Base-by-base conservation (phyloP, 2,329 filamentous ascomycete genomes). In the Daldinia sp. region DNA sequence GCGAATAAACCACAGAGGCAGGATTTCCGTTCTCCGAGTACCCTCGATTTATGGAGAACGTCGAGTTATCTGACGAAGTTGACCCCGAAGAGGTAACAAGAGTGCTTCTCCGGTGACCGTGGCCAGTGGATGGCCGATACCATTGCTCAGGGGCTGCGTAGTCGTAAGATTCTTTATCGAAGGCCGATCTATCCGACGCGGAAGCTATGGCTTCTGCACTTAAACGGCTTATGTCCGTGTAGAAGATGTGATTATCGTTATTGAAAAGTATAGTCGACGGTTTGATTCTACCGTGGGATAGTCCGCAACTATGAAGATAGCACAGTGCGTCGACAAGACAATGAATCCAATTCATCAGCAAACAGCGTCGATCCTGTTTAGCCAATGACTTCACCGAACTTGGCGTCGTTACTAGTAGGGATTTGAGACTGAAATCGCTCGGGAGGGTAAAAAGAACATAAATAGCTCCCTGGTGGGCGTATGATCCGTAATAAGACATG, bases 271-370 rank as follows among this genome's bases (percentile, higher is more conserved):
- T 82, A 8, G 89, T 90, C 0, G 89, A 89, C 1, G 90, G 90
- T 63, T 86, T 87, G 73, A 94, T 91, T 49, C 86, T 87, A 19
- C 85, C 84, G 69, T 93, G 90, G 2, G 85, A 84, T 21, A 86
- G 82, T 1, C 87, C 86, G 48, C 83, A 83, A 64, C 82, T 83
- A 72, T 93, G 90, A 2, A 93, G 77, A 64, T 85, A 90, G 54
- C 87, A 85, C 13, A 93, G 72, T 1, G 89, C 87, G 73, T 92
- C 88, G 37, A 84, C 82, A 3, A 93, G 81, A 73, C 90, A 93
- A 71, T 90, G 87, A 70, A 93, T 85, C 90, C 90, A 93, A 73
- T 91, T 88, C 72, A 92, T 80, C 4, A 92, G 74, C 13, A 90
- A 77, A 45, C 81, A 78, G 30, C 87, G 82, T 23, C 89, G 82